These are phyloP conservation scores for Hypoxylon crocopeplum DNA, from an alignment of 495 filamentous ascomycete genomes.

Conservation along the genomic window DNA sequence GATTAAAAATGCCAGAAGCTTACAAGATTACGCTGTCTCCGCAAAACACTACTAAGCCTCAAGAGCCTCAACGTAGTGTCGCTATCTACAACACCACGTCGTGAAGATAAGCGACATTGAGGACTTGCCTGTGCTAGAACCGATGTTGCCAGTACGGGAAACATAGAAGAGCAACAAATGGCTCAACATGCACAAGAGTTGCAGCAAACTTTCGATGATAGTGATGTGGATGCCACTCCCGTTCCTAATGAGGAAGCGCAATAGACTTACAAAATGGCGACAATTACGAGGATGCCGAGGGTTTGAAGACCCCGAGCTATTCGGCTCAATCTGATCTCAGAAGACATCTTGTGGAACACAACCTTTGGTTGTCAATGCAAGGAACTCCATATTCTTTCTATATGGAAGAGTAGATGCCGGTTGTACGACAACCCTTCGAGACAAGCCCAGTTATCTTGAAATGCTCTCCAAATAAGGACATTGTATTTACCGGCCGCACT, in stretches of 20 bases:
- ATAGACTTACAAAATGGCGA: neutral
- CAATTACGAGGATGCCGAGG: conserved; percentile 1
- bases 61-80: too few species aligned
- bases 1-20: too few species aligned
- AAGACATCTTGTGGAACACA: conserved; percentile 1
- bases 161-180: neutral
- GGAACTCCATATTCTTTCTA: neutral
- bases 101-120: too few species aligned
- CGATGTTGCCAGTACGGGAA: neutral
- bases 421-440: neutral
- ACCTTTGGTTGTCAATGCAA: neutral
- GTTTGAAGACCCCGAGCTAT: neutral
- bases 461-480: neutral
- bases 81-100: too few species aligned
- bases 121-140: neutral
- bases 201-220: neutral
- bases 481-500: neutral
- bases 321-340: conserved; percentile 2
- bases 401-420: neutral
- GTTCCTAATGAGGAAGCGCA: neutral
- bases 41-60: too few species aligned
- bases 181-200: neutral
- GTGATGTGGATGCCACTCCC: neutral
- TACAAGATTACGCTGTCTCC: too few species aligned
- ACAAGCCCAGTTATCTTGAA: neutral